Conservation (phyloP, 257 asterid genomes). For the Forsythia suspensa region DNA sequence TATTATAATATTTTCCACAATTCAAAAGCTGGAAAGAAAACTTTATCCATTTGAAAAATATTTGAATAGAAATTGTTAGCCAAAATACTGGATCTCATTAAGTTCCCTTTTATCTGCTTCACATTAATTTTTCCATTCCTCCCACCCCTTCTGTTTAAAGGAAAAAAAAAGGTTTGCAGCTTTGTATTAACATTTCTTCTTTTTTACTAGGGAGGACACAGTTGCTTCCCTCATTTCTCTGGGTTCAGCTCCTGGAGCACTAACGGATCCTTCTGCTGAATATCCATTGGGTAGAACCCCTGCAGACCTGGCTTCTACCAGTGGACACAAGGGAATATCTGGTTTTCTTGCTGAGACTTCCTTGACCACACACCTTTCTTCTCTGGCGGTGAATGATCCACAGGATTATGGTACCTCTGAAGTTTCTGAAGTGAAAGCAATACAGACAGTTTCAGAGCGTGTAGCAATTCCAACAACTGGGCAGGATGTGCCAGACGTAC, state of each 20-base stretch:
- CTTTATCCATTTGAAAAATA: background rate
- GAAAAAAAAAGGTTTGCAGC: background rate
- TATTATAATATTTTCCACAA: slow-evolving; percentile 4
- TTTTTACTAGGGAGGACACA: slow-evolving; percentile 73
- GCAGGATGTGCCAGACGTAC: slow-evolving; percentile 68
- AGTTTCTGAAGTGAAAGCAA: slow-evolving; percentile 39
- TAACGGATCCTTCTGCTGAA: slow-evolving; percentile 79
- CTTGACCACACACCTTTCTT: slow-evolving; percentile 67
- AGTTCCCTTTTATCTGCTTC: background rate
- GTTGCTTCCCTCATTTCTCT: slow-evolving; percentile 83
- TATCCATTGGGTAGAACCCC: slow-evolving; percentile 76
- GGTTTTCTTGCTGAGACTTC: slow-evolving; percentile 89
- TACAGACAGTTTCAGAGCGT: slow-evolving; percentile 70
- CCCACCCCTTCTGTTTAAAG: background rate
- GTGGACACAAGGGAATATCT: slow-evolving; percentile 94
- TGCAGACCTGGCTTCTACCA: slow-evolving; percentile 83
- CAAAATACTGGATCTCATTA: slow-evolving; percentile 8
- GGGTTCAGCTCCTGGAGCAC: slow-evolving; percentile 83
- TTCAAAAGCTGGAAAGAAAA: slow-evolving; percentile 2
- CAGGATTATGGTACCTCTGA: slow-evolving; percentile 44
- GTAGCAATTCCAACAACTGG: slow-evolving; percentile 66
- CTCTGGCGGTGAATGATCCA: slow-evolving; percentile 57
- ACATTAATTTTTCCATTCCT: background rate
- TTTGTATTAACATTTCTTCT: slow-evolving; percentile 19
- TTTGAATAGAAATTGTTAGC: slow-evolving; percentile 5